Evolutionary conservation across 306 rosid species (phyloP).

Genomic region (Vigna nakashimae): DNA sequence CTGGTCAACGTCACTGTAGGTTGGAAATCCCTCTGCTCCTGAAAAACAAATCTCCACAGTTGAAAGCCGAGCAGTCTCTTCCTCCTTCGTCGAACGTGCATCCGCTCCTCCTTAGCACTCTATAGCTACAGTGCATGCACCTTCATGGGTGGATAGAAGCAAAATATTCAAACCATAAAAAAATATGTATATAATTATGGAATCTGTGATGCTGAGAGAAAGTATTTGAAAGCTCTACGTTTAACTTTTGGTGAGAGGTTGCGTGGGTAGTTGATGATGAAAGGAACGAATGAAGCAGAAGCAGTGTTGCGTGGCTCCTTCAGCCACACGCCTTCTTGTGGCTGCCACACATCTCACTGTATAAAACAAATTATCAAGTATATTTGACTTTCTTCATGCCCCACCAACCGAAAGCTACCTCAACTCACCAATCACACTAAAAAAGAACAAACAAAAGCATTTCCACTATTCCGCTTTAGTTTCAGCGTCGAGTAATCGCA

Average conservation of each 20-base stretch:
- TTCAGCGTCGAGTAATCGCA: slow-evolving; percentile 65
- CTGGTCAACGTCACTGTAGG: too few species aligned
- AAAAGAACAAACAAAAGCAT: neutral
- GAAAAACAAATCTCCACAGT: too few species aligned
- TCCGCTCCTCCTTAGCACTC: too few species aligned
- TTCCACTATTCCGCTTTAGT: slow-evolving; percentile 31
- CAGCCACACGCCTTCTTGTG: slow-evolving; percentile 50
- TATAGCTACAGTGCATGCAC: neutral
- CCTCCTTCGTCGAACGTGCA: too few species aligned
- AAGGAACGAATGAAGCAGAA: neutral
- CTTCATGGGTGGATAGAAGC: neutral
- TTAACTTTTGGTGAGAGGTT: neutral
- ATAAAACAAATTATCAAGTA: slow-evolving; percentile 14
- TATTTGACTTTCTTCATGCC: slow-evolving; percentile 46
- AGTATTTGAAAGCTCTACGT: neutral
- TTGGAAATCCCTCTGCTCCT: too few species aligned
- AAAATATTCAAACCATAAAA: neutral
- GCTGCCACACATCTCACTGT: slow-evolving; percentile 37
- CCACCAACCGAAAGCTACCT: slow-evolving; percentile 46
- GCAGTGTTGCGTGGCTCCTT: slow-evolving; percentile 12
- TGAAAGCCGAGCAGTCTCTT: too few species aligned
- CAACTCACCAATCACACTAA: neutral
- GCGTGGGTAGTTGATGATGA: neutral
- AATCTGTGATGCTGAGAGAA: too few species aligned
- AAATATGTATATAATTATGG: too few species aligned